Conservation (phyloP, 169 alveolate species). For the Cryptosporidium bovis region DNA sequence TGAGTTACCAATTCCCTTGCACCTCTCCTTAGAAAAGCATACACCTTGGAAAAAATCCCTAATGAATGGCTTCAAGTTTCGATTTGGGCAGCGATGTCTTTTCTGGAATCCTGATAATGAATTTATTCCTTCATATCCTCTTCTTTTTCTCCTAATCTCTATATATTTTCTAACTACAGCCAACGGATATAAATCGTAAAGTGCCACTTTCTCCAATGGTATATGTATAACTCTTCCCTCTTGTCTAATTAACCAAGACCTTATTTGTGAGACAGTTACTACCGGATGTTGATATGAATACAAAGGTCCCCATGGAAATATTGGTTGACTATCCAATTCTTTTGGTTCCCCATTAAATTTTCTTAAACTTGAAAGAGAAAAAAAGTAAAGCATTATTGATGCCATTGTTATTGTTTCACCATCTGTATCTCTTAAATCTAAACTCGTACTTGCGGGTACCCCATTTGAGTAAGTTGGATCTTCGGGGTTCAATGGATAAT, state of each 20-base stretch:
- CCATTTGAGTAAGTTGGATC: slow-evolving; percentile 71
- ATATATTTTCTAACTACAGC: slow-evolving; percentile 67
- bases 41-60: slow-evolving; percentile 61
- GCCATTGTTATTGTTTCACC: slow-evolving; percentile 72
- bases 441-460: slow-evolving; percentile 46
- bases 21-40: slow-evolving; percentile 70
- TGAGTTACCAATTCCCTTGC: slow-evolving; percentile 44
- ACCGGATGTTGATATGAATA: slow-evolving; percentile 73
- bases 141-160: slow-evolving; percentile 58
- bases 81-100: slow-evolving; percentile 57
- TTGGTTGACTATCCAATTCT: slow-evolving; percentile 56
- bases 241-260: slow-evolving; percentile 62
- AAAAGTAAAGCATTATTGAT: slow-evolving; percentile 68
- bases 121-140: slow-evolving; percentile 53
- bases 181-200: slow-evolving; percentile 60
- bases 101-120: slow-evolving; percentile 38
- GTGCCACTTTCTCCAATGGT: slow-evolving; percentile 60
- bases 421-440: slow-evolving; percentile 53
- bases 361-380: slow-evolving; percentile 46
- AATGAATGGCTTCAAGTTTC: slow-evolving; percentile 40
- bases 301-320: slow-evolving; percentile 71
- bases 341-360: slow-evolving; percentile 68
- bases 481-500: slow-evolving; percentile 53
- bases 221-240: slow-evolving; percentile 26
- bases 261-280: slow-evolving; percentile 70